phyloP scores from a whole-genome alignment of 192 early-diverging fungal genomes.

The Mortierella hygrophila region DNA sequence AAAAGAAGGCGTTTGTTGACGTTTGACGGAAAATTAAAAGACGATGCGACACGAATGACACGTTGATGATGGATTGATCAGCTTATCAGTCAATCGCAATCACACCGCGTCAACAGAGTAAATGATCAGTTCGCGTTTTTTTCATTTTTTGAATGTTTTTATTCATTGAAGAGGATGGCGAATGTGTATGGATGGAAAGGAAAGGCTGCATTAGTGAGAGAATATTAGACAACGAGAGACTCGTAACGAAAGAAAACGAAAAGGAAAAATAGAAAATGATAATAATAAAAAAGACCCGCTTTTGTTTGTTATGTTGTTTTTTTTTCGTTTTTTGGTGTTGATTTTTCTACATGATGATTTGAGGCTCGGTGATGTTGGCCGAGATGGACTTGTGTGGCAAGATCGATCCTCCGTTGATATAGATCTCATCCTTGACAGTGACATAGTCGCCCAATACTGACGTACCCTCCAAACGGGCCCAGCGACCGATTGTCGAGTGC shows the following conservation, averaged over 20 bases:
- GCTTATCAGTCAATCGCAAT: neutral
- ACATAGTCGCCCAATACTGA: conserved; percentile 98
- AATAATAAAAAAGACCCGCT: conserved; percentile 12
- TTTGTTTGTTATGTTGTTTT: conserved; percentile 14
- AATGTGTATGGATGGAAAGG: neutral
- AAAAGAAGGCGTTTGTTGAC: neutral
- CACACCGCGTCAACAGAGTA: no score
- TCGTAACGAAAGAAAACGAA: conserved; percentile 4
- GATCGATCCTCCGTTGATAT: conserved; percentile 94
- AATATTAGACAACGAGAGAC: conserved; percentile 9
- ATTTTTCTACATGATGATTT: conserved; percentile 92
- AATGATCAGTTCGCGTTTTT: conserved; percentile 14
- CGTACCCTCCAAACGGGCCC: conserved; percentile 95
- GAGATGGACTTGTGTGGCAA: conserved; percentile 97
- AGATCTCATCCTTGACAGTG: conserved; percentile 92
- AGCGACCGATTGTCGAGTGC: conserved; percentile 94
- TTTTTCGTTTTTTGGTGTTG: neutral
- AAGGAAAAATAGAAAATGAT: neutral
- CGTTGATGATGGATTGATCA: neutral
- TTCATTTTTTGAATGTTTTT: conserved; percentile 12
- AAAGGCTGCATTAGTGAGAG: conserved; percentile 2
- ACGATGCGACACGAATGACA: neutral
- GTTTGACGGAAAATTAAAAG: neutral
- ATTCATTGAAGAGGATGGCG: neutral
- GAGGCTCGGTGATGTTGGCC: conserved; percentile 89